Conservation (phyloP, 1,284 basidiomycete species). For the Puccinia novopanici region DNA sequence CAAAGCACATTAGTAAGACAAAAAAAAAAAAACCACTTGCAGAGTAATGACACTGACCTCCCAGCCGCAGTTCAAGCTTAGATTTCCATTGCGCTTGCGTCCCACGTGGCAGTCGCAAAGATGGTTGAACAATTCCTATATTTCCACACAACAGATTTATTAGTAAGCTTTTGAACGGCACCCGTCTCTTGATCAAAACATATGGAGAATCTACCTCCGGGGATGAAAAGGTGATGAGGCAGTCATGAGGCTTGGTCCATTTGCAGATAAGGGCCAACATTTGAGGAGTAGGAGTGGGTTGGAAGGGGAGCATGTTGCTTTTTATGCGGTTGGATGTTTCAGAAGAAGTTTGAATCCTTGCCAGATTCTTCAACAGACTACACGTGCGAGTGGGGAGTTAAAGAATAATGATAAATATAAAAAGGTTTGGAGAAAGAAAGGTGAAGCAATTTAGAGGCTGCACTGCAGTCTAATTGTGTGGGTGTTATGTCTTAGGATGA, state of each 20-base stretch:
- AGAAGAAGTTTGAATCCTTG: neutral
- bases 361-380: neutral
- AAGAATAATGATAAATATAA: neutral
- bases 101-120: conserved; percentile 47
- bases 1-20: neutral
- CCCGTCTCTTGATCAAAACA: neutral
- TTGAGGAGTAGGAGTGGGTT: neutral
- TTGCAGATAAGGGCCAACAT: conserved; percentile 27
- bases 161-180: neutral
- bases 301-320: neutral
- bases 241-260: conserved; percentile 34
- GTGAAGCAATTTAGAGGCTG: neutral
- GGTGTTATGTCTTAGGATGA: neutral
- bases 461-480: neutral
- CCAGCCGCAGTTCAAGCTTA: conserved; percentile 48
- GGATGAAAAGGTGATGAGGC: conserved; percentile 12
- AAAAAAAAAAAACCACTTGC: neutral
- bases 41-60: conserved; percentile 6
- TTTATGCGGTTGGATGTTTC: neutral
- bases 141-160: neutral
- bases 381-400: neutral
- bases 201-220: conserved; percentile 22
- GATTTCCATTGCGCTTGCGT: conserved; percentile 45
- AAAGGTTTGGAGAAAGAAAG: neutral
- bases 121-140: conserved; percentile 49